These are phyloP conservation scores for Omphalea diandra DNA, from an alignment of 441 rosid genomes.

Conservation along the genomic window DNA sequence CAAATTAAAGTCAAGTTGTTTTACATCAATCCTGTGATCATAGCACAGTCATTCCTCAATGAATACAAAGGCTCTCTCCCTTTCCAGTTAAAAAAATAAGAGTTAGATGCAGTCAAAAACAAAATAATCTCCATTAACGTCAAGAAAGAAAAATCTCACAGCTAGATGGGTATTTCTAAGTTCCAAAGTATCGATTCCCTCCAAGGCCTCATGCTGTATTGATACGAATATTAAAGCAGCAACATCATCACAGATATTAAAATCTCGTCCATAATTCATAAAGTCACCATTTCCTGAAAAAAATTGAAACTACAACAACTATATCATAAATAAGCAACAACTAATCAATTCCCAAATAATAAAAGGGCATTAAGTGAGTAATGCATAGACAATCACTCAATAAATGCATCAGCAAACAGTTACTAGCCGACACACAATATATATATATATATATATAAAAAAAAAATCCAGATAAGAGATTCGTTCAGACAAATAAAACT, in stretches of 20 bases:
- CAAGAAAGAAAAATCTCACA: neutral
- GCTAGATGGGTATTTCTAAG: neutral
- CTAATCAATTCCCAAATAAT: neutral
- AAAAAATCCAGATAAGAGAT: too few species aligned
- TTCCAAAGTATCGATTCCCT: neutral
- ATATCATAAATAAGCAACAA: neutral
- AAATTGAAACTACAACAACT: neutral
- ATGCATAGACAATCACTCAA: neutral
- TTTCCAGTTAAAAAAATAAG: neutral
- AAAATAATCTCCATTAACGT: neutral
- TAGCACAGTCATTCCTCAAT: neutral
- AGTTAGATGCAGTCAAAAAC: neutral
- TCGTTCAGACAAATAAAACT: conserved; percentile 17
- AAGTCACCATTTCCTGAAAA: neutral
- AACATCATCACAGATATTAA: too few species aligned
- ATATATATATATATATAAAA: too few species aligned
- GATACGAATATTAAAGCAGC: neutral
- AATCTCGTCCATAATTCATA: too few species aligned
- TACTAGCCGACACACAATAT: neutral
- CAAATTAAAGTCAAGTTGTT: neutral
- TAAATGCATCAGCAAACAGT: conserved; percentile 1
- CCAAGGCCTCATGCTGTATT: neutral
- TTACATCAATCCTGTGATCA: neutral
- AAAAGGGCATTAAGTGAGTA: neutral
- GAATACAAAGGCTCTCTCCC: neutral